These are phyloP conservation scores for Lavandula angustifolia DNA, from an alignment of 257 asterid genomes.

Conservation along the genomic window DNA sequence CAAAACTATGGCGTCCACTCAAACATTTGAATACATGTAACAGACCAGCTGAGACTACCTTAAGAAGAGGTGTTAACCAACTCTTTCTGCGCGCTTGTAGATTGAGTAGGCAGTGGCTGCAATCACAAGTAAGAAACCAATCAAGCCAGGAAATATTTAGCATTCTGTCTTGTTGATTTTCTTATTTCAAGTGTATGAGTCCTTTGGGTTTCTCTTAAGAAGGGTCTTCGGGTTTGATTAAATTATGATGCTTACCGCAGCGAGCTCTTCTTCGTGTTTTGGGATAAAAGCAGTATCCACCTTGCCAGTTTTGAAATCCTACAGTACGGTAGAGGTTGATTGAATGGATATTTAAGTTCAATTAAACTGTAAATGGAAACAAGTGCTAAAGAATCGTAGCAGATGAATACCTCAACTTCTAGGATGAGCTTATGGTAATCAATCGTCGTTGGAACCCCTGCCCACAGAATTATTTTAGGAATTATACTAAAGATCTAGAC, in stretches of 20 bases:
- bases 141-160: neutral
- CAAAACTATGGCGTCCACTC: conserved; percentile 6
- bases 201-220: neutral
- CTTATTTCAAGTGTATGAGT: conserved; percentile 5
- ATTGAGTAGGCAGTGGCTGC: conserved; percentile 52
- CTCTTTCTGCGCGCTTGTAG: conserved; percentile 37
- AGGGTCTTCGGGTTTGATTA: neutral
- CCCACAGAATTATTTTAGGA: conserved; percentile 31
- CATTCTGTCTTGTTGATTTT: neutral
- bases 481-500: neutral
- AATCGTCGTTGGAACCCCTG: conserved; percentile 97
- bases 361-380: neutral
- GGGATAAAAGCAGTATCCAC: conserved; percentile 99
- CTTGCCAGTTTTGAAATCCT: conserved; percentile 92
- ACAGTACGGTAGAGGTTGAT: conserved; percentile 23
- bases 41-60: conserved; percentile 19
- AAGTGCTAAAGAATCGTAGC: conserved; percentile 7
- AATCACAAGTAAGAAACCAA: conserved; percentile 27
- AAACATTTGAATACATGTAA: conserved; percentile 19
- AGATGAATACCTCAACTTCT: conserved; percentile 73
- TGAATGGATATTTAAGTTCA: conserved; percentile 6
- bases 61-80: conserved; percentile 45
- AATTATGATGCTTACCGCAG: conserved; percentile 65
- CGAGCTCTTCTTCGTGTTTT: conserved; percentile 92
- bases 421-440: conserved; percentile 98